A percentile compares a stretch with the other conserved stretches of the same genome.
Conservation (phyloP, 768 basidiomycete species). For the Leucogyrophana mollusca region DNA sequence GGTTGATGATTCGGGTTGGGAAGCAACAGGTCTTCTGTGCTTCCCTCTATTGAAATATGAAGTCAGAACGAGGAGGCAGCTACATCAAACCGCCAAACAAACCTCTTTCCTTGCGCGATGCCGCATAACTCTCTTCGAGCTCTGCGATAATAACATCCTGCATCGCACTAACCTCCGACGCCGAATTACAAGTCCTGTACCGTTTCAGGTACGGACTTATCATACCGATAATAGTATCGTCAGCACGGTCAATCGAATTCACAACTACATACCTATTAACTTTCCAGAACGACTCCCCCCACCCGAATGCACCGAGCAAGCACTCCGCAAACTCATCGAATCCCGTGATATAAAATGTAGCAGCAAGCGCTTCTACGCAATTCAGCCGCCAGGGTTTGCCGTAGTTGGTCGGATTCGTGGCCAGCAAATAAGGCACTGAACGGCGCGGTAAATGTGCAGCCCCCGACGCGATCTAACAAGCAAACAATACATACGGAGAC, state of each 20-base stretch:
- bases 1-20: constrained; percentile 64
- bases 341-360: constrained; percentile 92
- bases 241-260: no score
- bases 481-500: constrained; percentile 60
- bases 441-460: constrained; percentile 1
- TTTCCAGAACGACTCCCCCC: constrained; percentile 86
- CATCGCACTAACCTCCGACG: constrained; percentile 54
- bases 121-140: constrained; percentile 58
- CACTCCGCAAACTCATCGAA: constrained; percentile 79
- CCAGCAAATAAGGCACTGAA: constrained; percentile 90
- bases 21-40: constrained; percentile 61
- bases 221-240: background rate
- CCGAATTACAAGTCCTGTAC: constrained; percentile 70
- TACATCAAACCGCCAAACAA: constrained; percentile 6
- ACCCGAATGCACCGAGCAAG: constrained; percentile 80
- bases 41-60: constrained; percentile 18
- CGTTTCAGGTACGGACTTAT: constrained; percentile 53
- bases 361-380: constrained; percentile 92
- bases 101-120: constrained; percentile 56
- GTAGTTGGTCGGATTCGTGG: constrained; percentile 97
- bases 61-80: background rate
- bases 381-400: constrained; percentile 96
- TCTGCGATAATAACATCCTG: constrained; percentile 73
- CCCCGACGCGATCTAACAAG: background rate
- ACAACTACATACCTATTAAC: constrained; percentile 68